These are phyloP conservation scores for Diplodia sapinea DNA, from an alignment of 2,329 filamentous ascomycete genomes.

Conservation along the genomic window DNA sequence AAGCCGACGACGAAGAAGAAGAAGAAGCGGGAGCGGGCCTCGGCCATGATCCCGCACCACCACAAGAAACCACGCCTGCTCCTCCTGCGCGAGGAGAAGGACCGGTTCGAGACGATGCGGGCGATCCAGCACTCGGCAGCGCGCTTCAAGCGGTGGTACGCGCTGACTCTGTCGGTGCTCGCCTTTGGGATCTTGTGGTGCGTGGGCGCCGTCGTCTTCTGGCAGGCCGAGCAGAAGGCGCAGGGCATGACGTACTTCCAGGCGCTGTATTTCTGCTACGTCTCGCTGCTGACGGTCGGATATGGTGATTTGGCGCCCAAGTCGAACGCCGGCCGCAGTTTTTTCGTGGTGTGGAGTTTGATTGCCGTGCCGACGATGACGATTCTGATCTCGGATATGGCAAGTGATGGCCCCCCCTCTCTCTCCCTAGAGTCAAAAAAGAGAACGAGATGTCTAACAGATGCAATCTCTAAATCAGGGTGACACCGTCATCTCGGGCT, in stretches of 20 bases:
- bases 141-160: constrained; percentile 73
- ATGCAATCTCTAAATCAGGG: constrained; percentile 56
- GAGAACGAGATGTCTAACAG: background rate
- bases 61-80: constrained; percentile 53
- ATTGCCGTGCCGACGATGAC: constrained; percentile 88
- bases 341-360: constrained; percentile 93
- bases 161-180: constrained; percentile 69
- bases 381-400: constrained; percentile 60
- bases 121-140: constrained; percentile 72
- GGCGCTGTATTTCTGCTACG: constrained; percentile 84
- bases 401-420: background rate
- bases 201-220: constrained; percentile 78
- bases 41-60: background rate
- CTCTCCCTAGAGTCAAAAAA: background rate
- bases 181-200: constrained; percentile 81
- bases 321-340: constrained; percentile 79
- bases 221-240: constrained; percentile 60
- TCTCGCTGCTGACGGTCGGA: constrained; percentile 81
- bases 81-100: constrained; percentile 63
- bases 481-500: constrained; percentile 75
- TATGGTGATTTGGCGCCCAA: constrained; percentile 81
- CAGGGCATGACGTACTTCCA: constrained; percentile 75
- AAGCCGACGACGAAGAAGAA: background rate
- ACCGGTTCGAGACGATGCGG: constrained; percentile 81
- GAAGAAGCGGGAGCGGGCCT: background rate